Evolutionary conservation across 805 yeast species (phyloP).

Genomic region (Candida boleticola): DNA sequence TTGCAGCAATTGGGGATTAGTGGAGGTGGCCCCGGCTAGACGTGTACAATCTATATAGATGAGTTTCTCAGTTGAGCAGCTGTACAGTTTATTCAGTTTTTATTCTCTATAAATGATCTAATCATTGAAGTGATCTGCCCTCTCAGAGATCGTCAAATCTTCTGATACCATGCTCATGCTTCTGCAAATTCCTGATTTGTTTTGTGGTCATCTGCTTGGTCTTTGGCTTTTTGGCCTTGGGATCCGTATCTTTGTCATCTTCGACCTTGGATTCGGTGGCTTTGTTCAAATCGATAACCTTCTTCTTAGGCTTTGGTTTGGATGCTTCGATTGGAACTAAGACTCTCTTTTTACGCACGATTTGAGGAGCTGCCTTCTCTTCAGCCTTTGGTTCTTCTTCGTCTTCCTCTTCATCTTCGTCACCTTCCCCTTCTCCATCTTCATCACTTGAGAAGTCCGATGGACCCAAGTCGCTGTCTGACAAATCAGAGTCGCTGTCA

Average conservation of each 20-base stretch:
- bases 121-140: too few species aligned
- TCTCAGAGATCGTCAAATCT: conserved; percentile 58
- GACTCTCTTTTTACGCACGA: conserved; percentile 15
- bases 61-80: too few species aligned
- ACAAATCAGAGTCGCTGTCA: conserved; percentile 7
- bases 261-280: conserved; percentile 4
- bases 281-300: conserved; percentile 19
- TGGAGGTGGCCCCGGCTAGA: too few species aligned
- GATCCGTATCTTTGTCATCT: conserved; percentile 12
- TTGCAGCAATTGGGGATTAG: too few species aligned
- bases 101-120: background rate
- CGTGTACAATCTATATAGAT: too few species aligned
- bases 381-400: conserved; percentile 9
- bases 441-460: conserved; percentile 4
- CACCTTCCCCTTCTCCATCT: conserved; percentile 11
- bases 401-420: conserved; percentile 13
- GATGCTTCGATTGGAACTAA: conserved; percentile 4
- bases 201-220: conserved; percentile 36
- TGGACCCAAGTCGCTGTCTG: conserved; percentile 5
- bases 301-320: conserved; percentile 16
- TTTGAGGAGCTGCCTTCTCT: conserved; percentile 9
- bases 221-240: conserved; percentile 23
- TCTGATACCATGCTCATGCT: conserved; percentile 62
- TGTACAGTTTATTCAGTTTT: too few species aligned
- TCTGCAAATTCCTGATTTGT: conserved; percentile 46